Base-by-base conservation (phyloP, 2,329 filamentous ascomycete species). In the Plenodomus tracheiphilus region DNA sequence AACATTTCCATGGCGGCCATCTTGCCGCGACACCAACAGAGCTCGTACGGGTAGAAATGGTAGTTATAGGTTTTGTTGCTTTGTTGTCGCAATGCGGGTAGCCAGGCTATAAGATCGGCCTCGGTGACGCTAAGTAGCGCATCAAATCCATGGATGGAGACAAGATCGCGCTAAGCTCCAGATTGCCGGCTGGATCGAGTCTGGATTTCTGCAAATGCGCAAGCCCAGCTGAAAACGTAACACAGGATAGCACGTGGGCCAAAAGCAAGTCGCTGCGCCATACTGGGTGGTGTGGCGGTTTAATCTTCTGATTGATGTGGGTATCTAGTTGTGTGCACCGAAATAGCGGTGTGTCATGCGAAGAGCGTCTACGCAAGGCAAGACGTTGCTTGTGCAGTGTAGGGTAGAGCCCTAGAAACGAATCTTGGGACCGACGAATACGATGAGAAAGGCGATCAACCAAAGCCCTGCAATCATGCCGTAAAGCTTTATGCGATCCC, bases 371-470 rank as follows among this genome's bases (percentile, higher is more conserved):
- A 15, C 28, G 11, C 28, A 32, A 15, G 20, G 9, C 17, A 35
- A 39, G 16, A n/a, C 35, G 37, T 22, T 41, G 16, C 41, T 47
- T n/a, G 25, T 10, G 37, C 19, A 28, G 19, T 19, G 32, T 21
- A 34, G 15, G 6, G 36, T 39, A 21, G 17, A 17, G 22, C n/a
- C 11, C 18, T 49, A 96, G 66, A 96, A 94, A 64, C 93, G 81
- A 69, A 97, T 74, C 77, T 97, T 97, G 0, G 93, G 93, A 68
- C 91, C 77, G 42, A 93, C 81, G 76, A 93, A 93, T 11, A 97
- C 92, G 56, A 97, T 73, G 68, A 95, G 62, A 30, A 96, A 76
- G 16, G 91, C 82, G 20, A 84, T 74, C n/a, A 95, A 62, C 86
- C 91, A 93, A 54, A 97, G 72, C 22, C 84, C 90, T 62, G 86